Conservation (phyloP, 2,329 filamentous ascomycete species). For the Colletotrichum eleusines region DNA sequence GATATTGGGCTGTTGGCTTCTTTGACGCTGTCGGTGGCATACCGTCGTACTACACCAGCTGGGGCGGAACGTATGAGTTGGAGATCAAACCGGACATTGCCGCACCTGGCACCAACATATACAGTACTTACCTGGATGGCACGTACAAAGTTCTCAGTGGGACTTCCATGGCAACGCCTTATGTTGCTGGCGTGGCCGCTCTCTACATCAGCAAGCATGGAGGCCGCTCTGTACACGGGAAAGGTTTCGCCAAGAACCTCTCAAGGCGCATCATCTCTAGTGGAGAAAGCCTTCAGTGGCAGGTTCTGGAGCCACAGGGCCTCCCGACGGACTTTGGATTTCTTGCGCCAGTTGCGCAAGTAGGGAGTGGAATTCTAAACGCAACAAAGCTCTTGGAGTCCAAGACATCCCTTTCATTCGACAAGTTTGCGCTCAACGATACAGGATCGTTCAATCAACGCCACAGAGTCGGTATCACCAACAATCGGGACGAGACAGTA, state of each 20-base stretch:
- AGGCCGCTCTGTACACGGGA: conserved; percentile 50
- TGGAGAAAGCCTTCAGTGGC: conserved; percentile 49
- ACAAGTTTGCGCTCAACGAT: conserved; percentile 59
- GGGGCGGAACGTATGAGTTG: conserved; percentile 59
- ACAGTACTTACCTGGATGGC: conserved; percentile 57
- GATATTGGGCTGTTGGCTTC: conserved; percentile 42
- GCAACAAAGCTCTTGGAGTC: conserved; percentile 56
- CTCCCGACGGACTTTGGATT: conserved; percentile 43
- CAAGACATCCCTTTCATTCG: conserved; percentile 52
- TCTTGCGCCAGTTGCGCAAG: conserved; percentile 52
- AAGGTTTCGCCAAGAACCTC: conserved; percentile 48
- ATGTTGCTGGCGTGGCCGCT: conserved; percentile 58
- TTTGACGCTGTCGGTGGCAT: conserved; percentile 49
- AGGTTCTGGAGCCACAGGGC: conserved; percentile 42
- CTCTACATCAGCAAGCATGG: conserved; percentile 53
- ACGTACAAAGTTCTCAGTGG: conserved; percentile 56
- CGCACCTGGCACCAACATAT: conserved; percentile 58
- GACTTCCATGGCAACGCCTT: conserved; percentile 63
- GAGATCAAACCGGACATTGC: conserved; percentile 58
- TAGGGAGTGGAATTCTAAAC: conserved; percentile 57
- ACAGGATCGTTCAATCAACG: conserved; percentile 53
- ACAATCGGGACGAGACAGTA: conserved; percentile 50
- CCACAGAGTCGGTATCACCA: conserved; percentile 49
- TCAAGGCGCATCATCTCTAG: conserved; percentile 51
- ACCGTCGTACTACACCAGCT: conserved; percentile 55